Evolutionary conservation across 768 basidiomycete species (phyloP), one percentile per base, ranked within the genome.

Genomic region (Boletus reticulatus): DNA sequence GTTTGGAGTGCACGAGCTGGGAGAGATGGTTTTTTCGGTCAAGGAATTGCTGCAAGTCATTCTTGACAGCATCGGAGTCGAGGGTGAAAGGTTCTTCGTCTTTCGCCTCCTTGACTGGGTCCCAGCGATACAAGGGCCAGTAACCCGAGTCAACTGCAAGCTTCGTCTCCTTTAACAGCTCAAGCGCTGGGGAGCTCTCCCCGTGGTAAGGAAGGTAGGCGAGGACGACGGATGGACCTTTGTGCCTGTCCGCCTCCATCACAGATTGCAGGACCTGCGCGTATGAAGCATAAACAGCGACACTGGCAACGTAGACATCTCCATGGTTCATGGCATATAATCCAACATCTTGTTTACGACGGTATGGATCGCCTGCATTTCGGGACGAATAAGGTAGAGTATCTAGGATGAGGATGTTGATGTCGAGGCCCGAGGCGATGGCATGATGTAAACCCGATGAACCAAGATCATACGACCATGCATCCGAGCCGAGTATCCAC

Each of bases 241-340:
- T 74, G 78, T 88, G 95, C 45, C 77, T 80, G 69, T 98, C 97
- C 5, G 97, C 97, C 67, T 98, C 97, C 53, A 87, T 78, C 55
- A 99, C 67, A 6, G 94, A 83, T 71, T 97, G 95, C 42, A 98
- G 81, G 31, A 96, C 93, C 65, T 98, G 96, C 0, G 89, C 80
- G 70, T 98, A 98, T 17, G 94, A 96, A 27, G 94, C 92, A 75
- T 96, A 98, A 56, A 98, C 87, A 5, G 97, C 97, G 36, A 96
- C 82, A 65, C 92, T 94, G 10, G 95, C 94, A 52, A 97, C 97
- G 69, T 91, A 99, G 56, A 94, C 93, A 67, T 94, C 89, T 12
- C 96, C 96, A 70, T 97, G 89, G 75, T 97, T 98, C 89, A 98
- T 94, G 24, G 96, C 97, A 66, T 99, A 99, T 48, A 99, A 78